Percentiles rank a stretch among this genome's conserved stretches.
phyloP scores from a whole-genome alignment of 23 red algal genomes.

The Gracilaria domingensis region DNA sequence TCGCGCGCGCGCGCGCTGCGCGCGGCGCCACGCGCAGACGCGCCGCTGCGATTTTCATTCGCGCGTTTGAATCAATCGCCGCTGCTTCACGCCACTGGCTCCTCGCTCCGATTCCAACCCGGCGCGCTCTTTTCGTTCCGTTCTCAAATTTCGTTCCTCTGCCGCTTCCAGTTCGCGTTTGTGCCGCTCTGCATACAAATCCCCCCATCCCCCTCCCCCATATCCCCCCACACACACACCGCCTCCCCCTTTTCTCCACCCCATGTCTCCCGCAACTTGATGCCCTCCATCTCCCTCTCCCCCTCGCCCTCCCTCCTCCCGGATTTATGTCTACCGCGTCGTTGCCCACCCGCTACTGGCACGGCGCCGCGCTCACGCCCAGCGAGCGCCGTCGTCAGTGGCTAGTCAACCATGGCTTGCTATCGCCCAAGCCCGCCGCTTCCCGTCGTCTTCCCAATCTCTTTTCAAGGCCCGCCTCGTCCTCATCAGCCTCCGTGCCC shows the following conservation, averaged over 20 bases:
- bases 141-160: neutral
- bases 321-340: constrained; percentile 26
- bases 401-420: constrained; percentile 25
- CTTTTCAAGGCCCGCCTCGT: constrained; percentile 1
- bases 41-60: no score
- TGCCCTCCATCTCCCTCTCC: neutral
- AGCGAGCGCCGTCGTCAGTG: constrained; percentile 19
- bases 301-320: neutral
- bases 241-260: neutral
- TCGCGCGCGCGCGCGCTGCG: neutral
- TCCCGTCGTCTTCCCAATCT: constrained; percentile 30
- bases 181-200: neutral
- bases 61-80: neutral
- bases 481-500: neutral
- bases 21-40: neutral
- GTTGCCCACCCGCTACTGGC: constrained; percentile 23
- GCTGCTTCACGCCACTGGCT: no score
- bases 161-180: neutral
- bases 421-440: constrained; percentile 20
- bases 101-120: neutral
- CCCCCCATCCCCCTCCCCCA: neutral
- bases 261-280: neutral
- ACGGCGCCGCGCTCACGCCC: neutral
- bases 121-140: neutral
- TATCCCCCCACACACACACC: neutral